These are phyloP conservation scores for Colletotrichum spaethianum DNA, from an alignment of 2,329 filamentous ascomycete species.

Conservation along the genomic window DNA sequence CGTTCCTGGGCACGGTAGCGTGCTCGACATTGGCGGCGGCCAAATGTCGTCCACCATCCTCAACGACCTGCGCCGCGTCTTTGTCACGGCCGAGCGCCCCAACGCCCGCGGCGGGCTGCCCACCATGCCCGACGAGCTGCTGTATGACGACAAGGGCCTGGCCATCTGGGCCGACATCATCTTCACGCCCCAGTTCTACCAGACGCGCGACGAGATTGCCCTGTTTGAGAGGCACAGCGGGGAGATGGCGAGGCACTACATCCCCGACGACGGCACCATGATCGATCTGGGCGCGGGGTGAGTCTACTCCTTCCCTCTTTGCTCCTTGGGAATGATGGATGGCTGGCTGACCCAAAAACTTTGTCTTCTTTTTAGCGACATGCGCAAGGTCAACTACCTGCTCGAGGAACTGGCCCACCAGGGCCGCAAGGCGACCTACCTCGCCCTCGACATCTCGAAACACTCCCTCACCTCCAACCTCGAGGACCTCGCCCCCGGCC, in stretches of 20 bases:
- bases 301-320: constrained; percentile 44
- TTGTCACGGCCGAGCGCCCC: background rate
- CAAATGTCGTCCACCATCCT: constrained; percentile 49
- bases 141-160: constrained; percentile 56
- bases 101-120: constrained; percentile 45
- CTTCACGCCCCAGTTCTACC: constrained; percentile 56
- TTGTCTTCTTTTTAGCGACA: constrained; percentile 50
- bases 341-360: background rate
- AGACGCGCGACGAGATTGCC: constrained; percentile 57
- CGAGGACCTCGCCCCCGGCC: constrained; percentile 48
- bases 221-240: constrained; percentile 53
- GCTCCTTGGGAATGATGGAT: background rate
- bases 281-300: constrained; percentile 60
- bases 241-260: constrained; percentile 51
- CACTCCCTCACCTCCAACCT: constrained; percentile 54
- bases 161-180: constrained; percentile 59
- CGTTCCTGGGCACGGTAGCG: constrained; percentile 49
- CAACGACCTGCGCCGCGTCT: constrained; percentile 45
- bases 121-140: constrained; percentile 56
- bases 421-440: constrained; percentile 50
- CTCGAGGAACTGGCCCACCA: constrained; percentile 52
- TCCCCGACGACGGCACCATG: constrained; percentile 50
- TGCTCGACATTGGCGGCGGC: constrained; percentile 57
- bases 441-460: constrained; percentile 58
- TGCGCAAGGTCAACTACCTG: constrained; percentile 56